Conservation (phyloP, 768 basidiomycete genomes). For the Kwoniella bestiolae region DNA sequence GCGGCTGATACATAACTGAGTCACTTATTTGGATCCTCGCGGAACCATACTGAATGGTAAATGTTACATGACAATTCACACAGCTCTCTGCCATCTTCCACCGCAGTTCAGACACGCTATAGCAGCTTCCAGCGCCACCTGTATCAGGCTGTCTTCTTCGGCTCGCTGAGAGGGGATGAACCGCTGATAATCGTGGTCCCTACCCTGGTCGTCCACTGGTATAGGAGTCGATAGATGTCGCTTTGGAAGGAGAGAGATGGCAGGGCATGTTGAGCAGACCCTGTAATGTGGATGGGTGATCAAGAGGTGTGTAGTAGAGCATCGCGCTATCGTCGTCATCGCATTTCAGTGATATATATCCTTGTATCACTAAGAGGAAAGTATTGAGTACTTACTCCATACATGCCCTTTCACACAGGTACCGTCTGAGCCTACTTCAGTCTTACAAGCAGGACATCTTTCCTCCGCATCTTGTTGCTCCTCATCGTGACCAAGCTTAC, state of each 20-base stretch:
- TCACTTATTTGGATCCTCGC: no score
- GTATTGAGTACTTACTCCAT: constrained; percentile 39
- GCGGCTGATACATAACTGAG: no score
- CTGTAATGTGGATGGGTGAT: constrained; percentile 43
- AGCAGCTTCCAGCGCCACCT: constrained; percentile 37
- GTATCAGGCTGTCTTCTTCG: constrained; percentile 21
- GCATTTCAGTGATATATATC: not conserved
- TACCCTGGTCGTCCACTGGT: constrained; percentile 19
- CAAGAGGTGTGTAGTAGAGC: constrained; percentile 38
- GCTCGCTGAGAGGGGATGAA: constrained; percentile 8
- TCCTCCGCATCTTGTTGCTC: not conserved
- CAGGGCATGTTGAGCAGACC: constrained; percentile 44
- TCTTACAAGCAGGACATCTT: constrained; percentile 27
- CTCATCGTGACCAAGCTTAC: not conserved
- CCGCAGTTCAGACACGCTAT: constrained; percentile 43
- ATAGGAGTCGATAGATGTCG: constrained; percentile 18
- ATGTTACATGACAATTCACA: constrained; percentile 10
- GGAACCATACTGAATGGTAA: no score
- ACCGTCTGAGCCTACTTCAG: constrained; percentile 7
- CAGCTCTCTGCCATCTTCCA: constrained; percentile 46
- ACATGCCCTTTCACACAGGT: constrained; percentile 38
- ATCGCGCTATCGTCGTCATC: constrained; percentile 34
- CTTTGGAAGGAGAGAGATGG: constrained; percentile 37
- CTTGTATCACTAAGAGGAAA: not conserved
- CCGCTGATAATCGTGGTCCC: constrained; percentile 28